Evolutionary conservation across 1,139 yeast genomes (phyloP).

Genomic region (Yamadazyma pseudoaaseri): DNA sequence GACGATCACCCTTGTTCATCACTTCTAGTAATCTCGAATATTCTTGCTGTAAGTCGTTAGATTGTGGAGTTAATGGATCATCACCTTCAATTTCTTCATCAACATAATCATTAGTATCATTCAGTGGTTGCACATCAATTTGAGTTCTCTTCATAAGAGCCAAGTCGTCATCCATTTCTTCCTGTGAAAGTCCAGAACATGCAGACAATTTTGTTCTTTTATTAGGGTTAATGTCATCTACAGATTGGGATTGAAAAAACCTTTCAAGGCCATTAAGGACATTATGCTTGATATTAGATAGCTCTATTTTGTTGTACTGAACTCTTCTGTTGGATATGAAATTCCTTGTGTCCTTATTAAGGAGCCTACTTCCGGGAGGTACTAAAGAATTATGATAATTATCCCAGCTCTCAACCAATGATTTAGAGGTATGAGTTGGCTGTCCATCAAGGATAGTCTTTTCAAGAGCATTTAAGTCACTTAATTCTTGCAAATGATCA

Average conservation of each 20-base stretch:
- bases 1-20: slow-evolving; percentile 1
- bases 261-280: slow-evolving; percentile 11
- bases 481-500: slow-evolving; percentile 24
- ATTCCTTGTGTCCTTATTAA: slow-evolving; percentile 7
- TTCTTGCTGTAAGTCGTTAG: slow-evolving; percentile 4
- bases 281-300: slow-evolving; percentile 26
- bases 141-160: slow-evolving; percentile 11
- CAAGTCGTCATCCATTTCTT: slow-evolving; percentile 22
- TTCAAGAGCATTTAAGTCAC: slow-evolving; percentile 26
- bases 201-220: slow-evolving; percentile 14
- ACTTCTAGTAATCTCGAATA: slow-evolving; percentile 7
- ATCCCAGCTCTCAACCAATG: slow-evolving; percentile 15
- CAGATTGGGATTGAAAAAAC: slow-evolving; percentile 6
- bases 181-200: slow-evolving; percentile 22
- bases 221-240: slow-evolving; percentile 1
- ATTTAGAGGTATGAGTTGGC: slow-evolving; percentile 8
- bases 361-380: slow-evolving; percentile 12
- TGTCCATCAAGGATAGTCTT: slow-evolving; percentile 23
- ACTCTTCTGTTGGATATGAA: slow-evolving; percentile 8
- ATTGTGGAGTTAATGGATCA: slow-evolving; percentile 8
- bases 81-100: slow-evolving; percentile 2
- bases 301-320: slow-evolving; percentile 33
- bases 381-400: slow-evolving; percentile 34
- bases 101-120: slow-evolving; percentile 9
- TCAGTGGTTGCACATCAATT: slow-evolving; percentile 4